Evolutionary conservation across 768 basidiomycete species (phyloP).

Genomic region (Chalciporus sphaerocephalus): DNA sequence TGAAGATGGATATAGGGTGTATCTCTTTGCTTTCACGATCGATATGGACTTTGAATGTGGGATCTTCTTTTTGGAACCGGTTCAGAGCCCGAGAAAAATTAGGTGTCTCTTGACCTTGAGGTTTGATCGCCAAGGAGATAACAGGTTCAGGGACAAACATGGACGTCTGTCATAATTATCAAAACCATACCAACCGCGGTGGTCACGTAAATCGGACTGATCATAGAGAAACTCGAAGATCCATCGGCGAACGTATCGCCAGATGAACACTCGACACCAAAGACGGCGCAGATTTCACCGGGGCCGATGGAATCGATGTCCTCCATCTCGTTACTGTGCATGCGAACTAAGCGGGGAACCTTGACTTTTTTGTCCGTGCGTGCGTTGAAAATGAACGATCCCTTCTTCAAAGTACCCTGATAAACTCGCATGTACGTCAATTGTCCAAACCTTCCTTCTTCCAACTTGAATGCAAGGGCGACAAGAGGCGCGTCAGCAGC

Average conservation of each 20-base stretch:
- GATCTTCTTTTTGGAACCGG: slow-evolving; percentile 98
- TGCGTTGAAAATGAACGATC: slow-evolving; percentile 82
- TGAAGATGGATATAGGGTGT: slow-evolving; percentile 5
- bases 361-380: slow-evolving; percentile 96
- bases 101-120: slow-evolving; percentile 87
- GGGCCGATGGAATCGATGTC: slow-evolving; percentile 92
- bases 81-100: slow-evolving; percentile 96
- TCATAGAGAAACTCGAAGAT: slow-evolving; percentile 88
- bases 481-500: slow-evolving; percentile 86
- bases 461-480: slow-evolving; percentile 95
- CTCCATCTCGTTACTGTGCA: slow-evolving; percentile 99
- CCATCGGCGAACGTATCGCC: slow-evolving; percentile 98
- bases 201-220: slow-evolving; percentile 31
- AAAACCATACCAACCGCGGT: background rate
- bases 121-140: slow-evolving; percentile 91
- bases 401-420: slow-evolving; percentile 88
- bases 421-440: slow-evolving; percentile 98
- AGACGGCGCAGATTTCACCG: slow-evolving; percentile 99
- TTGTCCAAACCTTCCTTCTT: slow-evolving; percentile 96
- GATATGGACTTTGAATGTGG: slow-evolving; percentile 96
- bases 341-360: slow-evolving; percentile 90
- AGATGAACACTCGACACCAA: slow-evolving; percentile 96
- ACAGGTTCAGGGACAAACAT: slow-evolving; percentile 99
- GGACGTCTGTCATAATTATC: slow-evolving; percentile 59
- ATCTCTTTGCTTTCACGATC: slow-evolving; percentile 94